Evolutionary conservation across 768 basidiomycete species (phyloP), one percentile per base, ranked within the genome.

Genomic region (Boletus rex-veris): DNA sequence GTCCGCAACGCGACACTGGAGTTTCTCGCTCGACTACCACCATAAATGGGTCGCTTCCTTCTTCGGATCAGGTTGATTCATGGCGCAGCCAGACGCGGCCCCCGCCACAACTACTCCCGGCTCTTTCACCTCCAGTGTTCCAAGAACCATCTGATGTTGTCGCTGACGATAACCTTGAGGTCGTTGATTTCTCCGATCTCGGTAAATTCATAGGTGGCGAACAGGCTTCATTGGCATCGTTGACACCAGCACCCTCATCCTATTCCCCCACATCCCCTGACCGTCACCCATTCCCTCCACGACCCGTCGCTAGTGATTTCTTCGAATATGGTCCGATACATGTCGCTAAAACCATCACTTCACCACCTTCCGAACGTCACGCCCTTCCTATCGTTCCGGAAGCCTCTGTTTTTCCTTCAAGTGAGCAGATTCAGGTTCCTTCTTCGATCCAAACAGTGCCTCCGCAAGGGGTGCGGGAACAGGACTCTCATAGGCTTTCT

Each of bases 131-230:
- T 11, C 61, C 68, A 15, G 37, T 70, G 30, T 61, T 78, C 10
- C 67, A 70, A 26, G 70, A 64, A 36, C 55, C 67, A 10, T 56
- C 86, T n/a, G 71, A 72, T 16, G 69, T 75, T 39, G 69, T 71
- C 50, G 68, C 76, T 5, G 81, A 78, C 19, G 87, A 86, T 60
- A 79, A 83, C 50, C 76, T 91, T 4, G 89, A 91, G 62, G 80
- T 88, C n/a, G 80, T 92, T 7, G 89, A 92, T 62, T 92, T 90
- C 59, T 80, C 80, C 3, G 89, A 92, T 44, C 75, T 91, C 66
- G 86, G 77, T 40, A 85, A 82, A 71, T 81, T 92, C 54, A 75
- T 88, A 11, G 83, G 80, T 28, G 72, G 72, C 44, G 69, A 69
- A 28, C 47, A 65, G 14, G 28, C 52, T 36, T 47, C 48, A 28